These are phyloP conservation scores for Viridothelium virens DNA, from an alignment of 495 filamentous ascomycete genomes.

Conservation along the genomic window DNA sequence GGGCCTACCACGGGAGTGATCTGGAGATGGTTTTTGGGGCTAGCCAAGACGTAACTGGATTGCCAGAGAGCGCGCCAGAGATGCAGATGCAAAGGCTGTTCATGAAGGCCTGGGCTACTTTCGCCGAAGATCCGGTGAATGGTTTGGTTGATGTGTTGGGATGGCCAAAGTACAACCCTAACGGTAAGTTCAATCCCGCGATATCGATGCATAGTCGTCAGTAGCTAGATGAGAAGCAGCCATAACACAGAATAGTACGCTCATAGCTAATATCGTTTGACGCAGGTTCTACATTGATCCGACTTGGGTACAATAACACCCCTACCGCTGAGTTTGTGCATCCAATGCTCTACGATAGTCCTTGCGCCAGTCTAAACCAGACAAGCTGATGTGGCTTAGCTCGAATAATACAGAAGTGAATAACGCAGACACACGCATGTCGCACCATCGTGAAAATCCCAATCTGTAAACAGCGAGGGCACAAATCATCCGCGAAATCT, in stretches of 20 bases:
- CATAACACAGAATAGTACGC: neutral
- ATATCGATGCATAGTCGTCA: neutral
- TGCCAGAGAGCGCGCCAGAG: slow-evolving; percentile 15
- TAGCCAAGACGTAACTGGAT: slow-evolving; percentile 16
- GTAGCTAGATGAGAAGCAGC: neutral
- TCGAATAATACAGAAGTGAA: too few species aligned
- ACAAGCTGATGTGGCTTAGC: neutral
- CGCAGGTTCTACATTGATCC: slow-evolving; percentile 12
- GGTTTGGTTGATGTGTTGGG: slow-evolving; percentile 17
- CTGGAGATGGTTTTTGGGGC: slow-evolving; percentile 22
- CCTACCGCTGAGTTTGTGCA: slow-evolving; percentile 14
- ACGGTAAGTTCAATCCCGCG: neutral
- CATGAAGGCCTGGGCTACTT: slow-evolving; percentile 22
- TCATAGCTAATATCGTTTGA: neutral
- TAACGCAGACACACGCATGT: too few species aligned
- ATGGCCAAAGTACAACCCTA: slow-evolving; percentile 16
- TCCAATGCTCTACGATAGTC: slow-evolving; percentile 18
- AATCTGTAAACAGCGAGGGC: too few species aligned
- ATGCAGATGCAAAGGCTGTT: slow-evolving; percentile 18
- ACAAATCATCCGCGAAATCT: too few species aligned
- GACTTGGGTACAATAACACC: slow-evolving; percentile 17
- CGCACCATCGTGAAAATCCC: too few species aligned
- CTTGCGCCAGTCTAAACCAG: slow-evolving; percentile 13
- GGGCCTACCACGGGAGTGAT: slow-evolving; percentile 23
- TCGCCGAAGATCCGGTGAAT: slow-evolving; percentile 16